Conservation (phyloP, 768 basidiomycete genomes). For the Mrakia blollopis region DNA sequence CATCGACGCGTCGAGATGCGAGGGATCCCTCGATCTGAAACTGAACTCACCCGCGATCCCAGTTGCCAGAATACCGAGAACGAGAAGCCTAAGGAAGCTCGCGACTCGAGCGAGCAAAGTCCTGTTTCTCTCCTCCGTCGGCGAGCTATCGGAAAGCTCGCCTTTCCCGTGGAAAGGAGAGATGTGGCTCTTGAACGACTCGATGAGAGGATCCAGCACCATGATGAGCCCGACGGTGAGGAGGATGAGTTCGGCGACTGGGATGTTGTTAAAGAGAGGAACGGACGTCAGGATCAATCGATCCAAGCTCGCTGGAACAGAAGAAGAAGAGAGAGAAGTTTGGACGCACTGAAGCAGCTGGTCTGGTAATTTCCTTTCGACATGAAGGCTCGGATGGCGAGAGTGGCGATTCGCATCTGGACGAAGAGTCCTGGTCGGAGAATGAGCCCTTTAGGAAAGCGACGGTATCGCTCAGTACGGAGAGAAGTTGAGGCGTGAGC, state of each 20-base stretch:
- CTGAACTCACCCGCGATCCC: background rate
- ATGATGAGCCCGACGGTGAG: background rate
- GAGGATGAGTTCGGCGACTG: constrained; percentile 9
- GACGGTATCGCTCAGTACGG: too few species aligned
- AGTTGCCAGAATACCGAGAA: background rate
- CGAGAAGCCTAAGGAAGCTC: background rate
- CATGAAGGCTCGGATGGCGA: constrained; percentile 7
- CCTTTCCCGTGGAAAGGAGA: background rate
- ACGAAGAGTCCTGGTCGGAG: constrained; percentile 1
- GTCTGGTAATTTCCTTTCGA: background rate
- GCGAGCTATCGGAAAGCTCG: background rate
- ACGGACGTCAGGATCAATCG: background rate
- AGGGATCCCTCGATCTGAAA: background rate
- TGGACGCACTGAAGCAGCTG: background rate
- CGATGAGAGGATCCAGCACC: background rate
- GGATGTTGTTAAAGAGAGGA: background rate
- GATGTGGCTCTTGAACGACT: background rate
- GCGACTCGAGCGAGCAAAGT: background rate
- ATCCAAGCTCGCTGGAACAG: background rate
- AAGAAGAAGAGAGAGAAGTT: background rate
- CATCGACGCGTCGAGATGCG: background rate
- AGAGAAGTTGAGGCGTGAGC: background rate
- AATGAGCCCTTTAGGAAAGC: background rate
- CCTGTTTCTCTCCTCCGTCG: background rate
- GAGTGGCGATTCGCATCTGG: background rate